These are phyloP conservation scores for Phlebiopsis flavidoalba DNA, from an alignment of 768 basidiomycete genomes.

Conservation along the genomic window DNA sequence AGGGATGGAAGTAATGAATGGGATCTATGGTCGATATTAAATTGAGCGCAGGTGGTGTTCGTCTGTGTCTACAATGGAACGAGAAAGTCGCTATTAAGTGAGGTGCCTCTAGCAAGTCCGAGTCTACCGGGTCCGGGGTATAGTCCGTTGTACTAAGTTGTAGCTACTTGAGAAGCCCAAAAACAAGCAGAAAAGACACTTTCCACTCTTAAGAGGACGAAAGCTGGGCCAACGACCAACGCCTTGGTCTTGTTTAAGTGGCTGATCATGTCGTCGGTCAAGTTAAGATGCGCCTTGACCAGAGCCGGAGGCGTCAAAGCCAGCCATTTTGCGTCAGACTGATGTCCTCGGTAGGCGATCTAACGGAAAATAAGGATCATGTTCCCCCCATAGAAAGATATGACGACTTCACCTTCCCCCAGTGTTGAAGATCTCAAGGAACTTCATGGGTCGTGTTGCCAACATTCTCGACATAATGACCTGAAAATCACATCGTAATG, in stretches of 20 bases:
- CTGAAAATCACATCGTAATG: constrained; percentile 13
- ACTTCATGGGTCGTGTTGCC: constrained; percentile 52
- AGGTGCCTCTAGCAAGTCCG: too few species aligned
- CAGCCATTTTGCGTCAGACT: constrained; percentile 50
- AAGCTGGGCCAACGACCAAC: too few species aligned
- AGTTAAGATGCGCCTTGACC: constrained; percentile 55
- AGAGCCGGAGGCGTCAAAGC: constrained; percentile 52
- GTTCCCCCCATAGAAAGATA: background rate
- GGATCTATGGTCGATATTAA: too few species aligned
- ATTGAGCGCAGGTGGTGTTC: too few species aligned
- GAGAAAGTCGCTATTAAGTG: too few species aligned
- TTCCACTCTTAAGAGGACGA: too few species aligned
- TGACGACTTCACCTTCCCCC: constrained; percentile 21
- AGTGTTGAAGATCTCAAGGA: constrained; percentile 55
- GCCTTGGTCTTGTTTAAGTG: constrained; percentile 23
- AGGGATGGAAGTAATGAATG: too few species aligned
- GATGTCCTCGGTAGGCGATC: constrained; percentile 51
- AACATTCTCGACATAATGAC: constrained; percentile 66
- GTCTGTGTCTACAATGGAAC: too few species aligned
- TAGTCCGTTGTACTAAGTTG: too few species aligned
- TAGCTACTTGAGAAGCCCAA: too few species aligned
- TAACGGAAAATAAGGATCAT: constrained; percentile 10
- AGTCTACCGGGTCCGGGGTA: too few species aligned
- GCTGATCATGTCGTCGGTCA: constrained; percentile 48
- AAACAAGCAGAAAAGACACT: too few species aligned